These are phyloP conservation scores for Metroxylon sagu DNA, from an alignment of 176 grass and related monocot species.

Conservation along the genomic window DNA sequence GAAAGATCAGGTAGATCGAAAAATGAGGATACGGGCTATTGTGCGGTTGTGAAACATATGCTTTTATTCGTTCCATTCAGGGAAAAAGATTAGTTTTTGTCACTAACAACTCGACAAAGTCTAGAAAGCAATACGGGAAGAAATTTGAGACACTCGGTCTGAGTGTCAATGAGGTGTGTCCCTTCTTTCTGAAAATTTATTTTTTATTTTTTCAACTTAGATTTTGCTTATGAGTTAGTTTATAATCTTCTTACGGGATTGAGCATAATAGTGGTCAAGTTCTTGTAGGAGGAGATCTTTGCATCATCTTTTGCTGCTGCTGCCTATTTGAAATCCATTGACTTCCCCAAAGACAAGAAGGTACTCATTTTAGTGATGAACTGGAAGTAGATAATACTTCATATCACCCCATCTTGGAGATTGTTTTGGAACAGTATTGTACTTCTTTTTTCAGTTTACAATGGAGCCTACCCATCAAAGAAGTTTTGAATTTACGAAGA, in stretches of 20 bases:
- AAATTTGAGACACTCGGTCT: conserved; percentile 90
- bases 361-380: conserved; percentile 13
- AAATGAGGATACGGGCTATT: too few relatives aligned
- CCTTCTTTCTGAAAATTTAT: neutral
- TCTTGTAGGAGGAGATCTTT: conserved; percentile 93
- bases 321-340: conserved; percentile 84
- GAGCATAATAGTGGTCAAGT: conserved; percentile 1
- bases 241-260: neutral
- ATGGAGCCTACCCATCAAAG: too few relatives aligned
- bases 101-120: conserved; percentile 95
- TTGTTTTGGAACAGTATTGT: too few relatives aligned
- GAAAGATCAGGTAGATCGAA: too few relatives aligned
- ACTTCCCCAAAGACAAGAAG: conserved; percentile 96
- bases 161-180: conserved; percentile 51
- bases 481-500: too few relatives aligned
- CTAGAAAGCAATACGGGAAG: conserved; percentile 98
- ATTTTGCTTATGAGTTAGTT: too few relatives aligned
- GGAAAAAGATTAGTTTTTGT: conserved; percentile 97
- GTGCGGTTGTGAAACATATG: too few relatives aligned
- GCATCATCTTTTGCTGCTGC: conserved; percentile 95
- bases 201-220: neutral
- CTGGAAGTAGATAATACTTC: too few relatives aligned
- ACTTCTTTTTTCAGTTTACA: too few relatives aligned
- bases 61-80: conserved; percentile 22
- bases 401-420: too few relatives aligned